Evolutionary conservation across 2,329 filamentous ascomycete species (phyloP), one percentile per base, ranked within the genome.

Genomic region (Phyllosticta citriasiana): DNA sequence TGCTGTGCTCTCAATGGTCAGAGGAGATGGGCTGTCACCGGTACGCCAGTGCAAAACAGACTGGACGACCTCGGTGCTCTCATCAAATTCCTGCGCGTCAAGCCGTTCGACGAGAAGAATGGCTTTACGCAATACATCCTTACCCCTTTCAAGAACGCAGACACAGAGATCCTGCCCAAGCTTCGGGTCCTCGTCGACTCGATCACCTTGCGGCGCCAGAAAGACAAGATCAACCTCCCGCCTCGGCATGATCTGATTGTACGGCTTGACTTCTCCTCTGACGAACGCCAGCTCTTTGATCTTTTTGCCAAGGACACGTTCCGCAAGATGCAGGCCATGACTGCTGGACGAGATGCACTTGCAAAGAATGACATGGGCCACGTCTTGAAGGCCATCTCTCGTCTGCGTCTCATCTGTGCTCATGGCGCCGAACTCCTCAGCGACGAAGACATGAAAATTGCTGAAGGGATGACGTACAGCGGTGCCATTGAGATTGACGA

Each of bases 1-100:
- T 89, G 94, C 22, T 92, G 91, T 65, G 83, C 84, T 22, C 79
- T 97, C 2, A 82, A 88, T 63, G 89, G 91, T 2, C 83, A 89
- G 69, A 85, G 92, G 33, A 87, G 92, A 35, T 99, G 94, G 94
- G 93, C 92, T 2, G 90, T 97, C n/a, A 97, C 94, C 0, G 94
- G 93, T 60, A 97, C 94, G 0, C 94, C 92, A 0, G 89, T 97
- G 8, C 93, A 97, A 74, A 99, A 99, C 70, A 87, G 89, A 3
- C 80, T 97, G 69, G 91, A 95, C 65, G 94, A 99, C 71, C 80
- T 97, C 24, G 89, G 90, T 14, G 89, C 93, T 1, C 79, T 97
- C 2, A 85, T 96, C 62, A 89, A 87, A 33, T 97, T 97, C 65
- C 78, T 97, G 52, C 85, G 88, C 14, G 79, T 97, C 14, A 85